Base-by-base conservation (phyloP, 2,329 filamentous ascomycete genomes). In the Aspergillus amoenus region DNA sequence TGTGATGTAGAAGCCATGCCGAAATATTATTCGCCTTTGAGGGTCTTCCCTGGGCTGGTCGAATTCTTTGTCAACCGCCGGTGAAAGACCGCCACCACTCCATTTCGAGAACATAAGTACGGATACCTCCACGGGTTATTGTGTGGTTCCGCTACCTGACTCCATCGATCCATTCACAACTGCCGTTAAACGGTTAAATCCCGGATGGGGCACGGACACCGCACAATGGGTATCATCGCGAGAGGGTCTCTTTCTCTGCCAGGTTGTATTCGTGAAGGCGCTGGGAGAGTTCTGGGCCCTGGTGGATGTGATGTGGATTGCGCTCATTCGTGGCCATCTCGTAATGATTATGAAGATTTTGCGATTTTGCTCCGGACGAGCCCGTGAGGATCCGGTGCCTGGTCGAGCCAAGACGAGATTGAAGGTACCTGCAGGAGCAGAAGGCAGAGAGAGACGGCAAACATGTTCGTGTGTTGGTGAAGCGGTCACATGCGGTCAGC, bases 271-370 rank as follows among this genome's bases (percentile, higher is more conserved):
- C 42, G 21, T 24, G 17, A 40, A 7, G 13, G 42, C 5, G 5
- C 34, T 30, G 47, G 47, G 8, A n/a, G 11, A 21, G 42, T 18
- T 46, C 27, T 47, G 34, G 51, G 41, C 51, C 51, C 43, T 47
- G 42, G 43, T 47, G 51, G 50, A 17, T 53, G 43, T 34, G 43
- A 54, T 54, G 43, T 54, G 51, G 51, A 47, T 47, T 30, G 43
- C 17, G 32, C 3, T 41, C 13, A 54, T 54, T 54, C 51, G 51
- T 21, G 40, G 50, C 17, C 11, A 21, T 17, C 42, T 53, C 32
- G 32, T 46, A 5, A 45, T 15, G 34, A 27, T 40, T 21, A 22
- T n/a, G 32, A 18, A 53, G 22, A 39, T 18, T 45, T 51, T 53
- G 21, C 42, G 22, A 39, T 18, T 45, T 51, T 53, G 21, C 42